Percentiles rank a stretch among this genome's conserved stretches.
Evolutionary conservation across 495 filamentous ascomycete genomes (phyloP).

Genomic region (Neurospora tetraspora): DNA sequence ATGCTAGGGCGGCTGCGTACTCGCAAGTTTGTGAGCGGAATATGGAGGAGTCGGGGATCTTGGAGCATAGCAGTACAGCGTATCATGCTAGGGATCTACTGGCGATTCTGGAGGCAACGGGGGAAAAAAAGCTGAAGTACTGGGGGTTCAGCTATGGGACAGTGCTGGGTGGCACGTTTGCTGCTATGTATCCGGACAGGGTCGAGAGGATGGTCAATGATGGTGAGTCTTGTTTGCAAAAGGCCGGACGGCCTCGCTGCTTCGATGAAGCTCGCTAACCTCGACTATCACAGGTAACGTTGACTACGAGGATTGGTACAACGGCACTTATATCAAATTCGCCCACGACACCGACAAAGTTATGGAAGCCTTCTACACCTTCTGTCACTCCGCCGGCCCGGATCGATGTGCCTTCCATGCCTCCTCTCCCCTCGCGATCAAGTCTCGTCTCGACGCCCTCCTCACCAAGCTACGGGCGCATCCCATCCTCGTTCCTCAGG

Average conservation of each 20-base stretch:
- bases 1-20: constrained; percentile 26
- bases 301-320: constrained; percentile 39
- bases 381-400: constrained; percentile 42
- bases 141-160: constrained; percentile 49
- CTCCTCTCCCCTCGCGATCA: constrained; percentile 30
- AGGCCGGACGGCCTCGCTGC: not conserved
- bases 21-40: constrained; percentile 26
- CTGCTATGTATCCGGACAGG: constrained; percentile 38
- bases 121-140: constrained; percentile 36
- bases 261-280: constrained; percentile 5
- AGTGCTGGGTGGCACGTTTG: constrained; percentile 41
- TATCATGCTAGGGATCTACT: constrained; percentile 35
- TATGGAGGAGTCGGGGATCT: constrained; percentile 13
- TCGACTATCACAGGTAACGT: constrained; percentile 23
- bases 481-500: constrained; percentile 35
- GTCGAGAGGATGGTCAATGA: constrained; percentile 41
- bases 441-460: constrained; percentile 29
- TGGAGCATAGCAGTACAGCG: constrained; percentile 28
- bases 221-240: constrained; percentile 18
- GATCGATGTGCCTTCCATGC: constrained; percentile 37
- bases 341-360: constrained; percentile 44
- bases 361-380: constrained; percentile 42
- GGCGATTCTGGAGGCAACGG: constrained; percentile 27
- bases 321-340: constrained; percentile 37
- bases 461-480: constrained; percentile 33